Base-by-base conservation (phyloP, 768 basidiomycete genomes). In the Kwoniella botswanensis region DNA sequence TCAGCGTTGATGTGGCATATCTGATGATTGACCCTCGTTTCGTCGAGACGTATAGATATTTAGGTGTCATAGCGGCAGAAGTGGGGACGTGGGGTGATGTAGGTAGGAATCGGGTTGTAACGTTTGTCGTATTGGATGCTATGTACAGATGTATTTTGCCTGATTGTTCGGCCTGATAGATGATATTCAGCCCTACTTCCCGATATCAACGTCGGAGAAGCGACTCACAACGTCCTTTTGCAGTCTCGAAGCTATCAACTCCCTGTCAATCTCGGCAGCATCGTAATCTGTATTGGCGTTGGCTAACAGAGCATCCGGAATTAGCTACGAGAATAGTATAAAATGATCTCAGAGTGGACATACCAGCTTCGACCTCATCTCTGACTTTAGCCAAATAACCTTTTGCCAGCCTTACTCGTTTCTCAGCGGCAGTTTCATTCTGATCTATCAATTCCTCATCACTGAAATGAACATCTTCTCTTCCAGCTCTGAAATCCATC, bases 241-340 rank as follows among this genome's bases (percentile, higher is more conserved):
- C 72, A 99, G 86, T 66, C 97, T 87, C 21, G 94, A 88, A 55
- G 92, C 92, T 71, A 99, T 92, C 72, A 98, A 86, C 74, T 98
- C 96, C 76, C 89, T 88, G 86, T 99, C 97, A 29, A 98, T 90
- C 76, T 98, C 95, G 1, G 93, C 94, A 4, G 97, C 97, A 81
- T 99, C 96, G 73, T 90, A 94, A 72, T 94, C 94, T 43, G 92
- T 93, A 26, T 94, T 94, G 69, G 90, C 93, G 89, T 71, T 63
- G 52, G 67, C 67, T 68, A 57, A 1, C n/a, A 22, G 15, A 17
- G 35, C 46, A 50, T 35, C 35, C 35, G 35, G 35, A 6, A 7
- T 35, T 35, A 35, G 35, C 35, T 29, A 2, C 29, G 29, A 2
- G 4, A 6, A 6, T 6, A 29, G 6, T 6, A 29, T 6, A 4